Evolutionary conservation across 768 basidiomycete species (phyloP), one percentile per base, ranked within the genome.

Genomic region (Pleurotus cornucopiae): DNA sequence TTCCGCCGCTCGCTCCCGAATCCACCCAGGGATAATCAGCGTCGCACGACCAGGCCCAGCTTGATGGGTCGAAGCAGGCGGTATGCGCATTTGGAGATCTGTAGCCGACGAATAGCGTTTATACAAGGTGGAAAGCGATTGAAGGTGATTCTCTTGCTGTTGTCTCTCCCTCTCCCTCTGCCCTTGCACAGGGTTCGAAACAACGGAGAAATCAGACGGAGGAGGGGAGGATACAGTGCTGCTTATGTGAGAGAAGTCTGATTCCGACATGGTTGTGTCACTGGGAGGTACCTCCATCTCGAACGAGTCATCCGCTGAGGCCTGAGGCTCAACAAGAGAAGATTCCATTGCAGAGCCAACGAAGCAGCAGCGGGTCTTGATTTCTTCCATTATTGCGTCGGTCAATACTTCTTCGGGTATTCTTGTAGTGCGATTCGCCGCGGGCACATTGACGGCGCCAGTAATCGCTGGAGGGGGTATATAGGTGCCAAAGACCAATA

Each of bases 1-100:
- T 68, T 98, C 97, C 1, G 94, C 85, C 1, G 89, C 89, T 12
- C 95, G 79, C 67, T 98, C 96, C 43, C 96, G 73, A 40, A 99
- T 79, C 97, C 97, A 99, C 2, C 96, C 96, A 1, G 96, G 96
- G 44, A 98, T 82, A 45, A 91, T 76, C 46, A 97, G 69, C 0
- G 87, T 92, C 0, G 90, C 93, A 6, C 79, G 73, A 2, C 90
- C 91, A 1, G 88, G 87, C 0, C 88, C 87, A 11, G 76, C 73
- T 61, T 84, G 86, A 63, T 89, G 87, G 11, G 80, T 74, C 2
- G 71, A 66, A 5, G 91, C 88, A 25, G 89, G 88, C 13, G 76
- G 70, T 18, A 92, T 88, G 2, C 77, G 79, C 70, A 92, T 79
- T 4, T 77, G 79, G 43, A 94, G 70, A 59, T 91, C 82, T 4